A percentile compares a stretch with the other conserved stretches of the same genome.
Evolutionary conservation across 768 basidiomycete genomes (phyloP).

Genomic region (Amanita polypyramis): DNA sequence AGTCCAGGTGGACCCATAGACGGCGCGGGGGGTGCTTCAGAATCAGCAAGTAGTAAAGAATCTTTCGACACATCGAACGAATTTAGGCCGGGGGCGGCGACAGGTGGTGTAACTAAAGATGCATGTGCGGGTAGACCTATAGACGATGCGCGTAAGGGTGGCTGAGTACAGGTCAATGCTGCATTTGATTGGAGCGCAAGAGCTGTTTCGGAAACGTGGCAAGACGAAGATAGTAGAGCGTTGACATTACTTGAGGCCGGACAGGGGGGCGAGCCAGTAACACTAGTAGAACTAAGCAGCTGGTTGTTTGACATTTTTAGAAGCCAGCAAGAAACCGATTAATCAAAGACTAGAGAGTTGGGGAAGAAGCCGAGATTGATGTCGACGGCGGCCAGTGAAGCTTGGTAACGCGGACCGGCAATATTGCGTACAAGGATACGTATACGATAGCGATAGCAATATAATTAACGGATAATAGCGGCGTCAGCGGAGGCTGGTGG

Average conservation of each 20-base stretch:
- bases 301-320: conserved; percentile 5
- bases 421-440: conserved; percentile 9
- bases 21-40: not conserved
- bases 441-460: conserved; percentile 9
- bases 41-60: not conserved
- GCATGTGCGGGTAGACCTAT: not conserved
- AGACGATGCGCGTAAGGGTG: not conserved
- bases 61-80: not conserved
- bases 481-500: conserved; percentile 2
- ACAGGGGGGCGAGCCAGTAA: not conserved
- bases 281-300: not conserved
- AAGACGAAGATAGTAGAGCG: conserved; percentile 4
- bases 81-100: not conserved
- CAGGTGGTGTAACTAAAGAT: not conserved
- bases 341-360: conserved; percentile 1
- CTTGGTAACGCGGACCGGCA: conserved; percentile 7
- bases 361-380: not conserved
- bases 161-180: not conserved
- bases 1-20: not conserved
- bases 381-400: not conserved
- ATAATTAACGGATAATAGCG: conserved; percentile 7
- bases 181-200: conserved; percentile 6
- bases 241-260: not conserved
- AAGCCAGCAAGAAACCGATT: not conserved
- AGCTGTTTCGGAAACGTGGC: conserved; percentile 3